Evolutionary conservation across 495 filamentous ascomycete species (phyloP), one percentile per base, ranked within the genome.

Genomic region (Parmelia sp.): DNA sequence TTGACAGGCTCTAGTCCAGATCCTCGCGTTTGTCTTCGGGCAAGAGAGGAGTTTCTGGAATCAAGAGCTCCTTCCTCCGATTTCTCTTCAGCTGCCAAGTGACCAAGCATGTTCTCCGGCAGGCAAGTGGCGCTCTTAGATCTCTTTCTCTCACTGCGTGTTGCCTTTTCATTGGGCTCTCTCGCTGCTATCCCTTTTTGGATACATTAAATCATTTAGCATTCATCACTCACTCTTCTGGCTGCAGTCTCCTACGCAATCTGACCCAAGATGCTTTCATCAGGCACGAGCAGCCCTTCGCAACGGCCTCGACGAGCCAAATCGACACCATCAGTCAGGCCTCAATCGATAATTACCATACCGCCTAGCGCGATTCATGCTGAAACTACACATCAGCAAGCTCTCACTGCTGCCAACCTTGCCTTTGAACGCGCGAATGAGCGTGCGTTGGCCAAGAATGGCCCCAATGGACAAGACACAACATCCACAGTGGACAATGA

Each of bases 351-450:
- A 27, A 27, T 40, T 40, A 60, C 65, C 33, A 51, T 64, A 62
- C 70, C 72, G 19, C 56, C 73, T 21, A 79, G 83, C 40, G 69
- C 79, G 40, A 77, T 84, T 51, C 78, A 84, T 55, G 78, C 85
- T 11, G 78, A 81, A 25, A 68, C 79, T n/a, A 82, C 83, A 15
- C 79, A 83, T 57, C 75, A 78, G 39, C 82, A 89, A 71, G 89
- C 89, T 36, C 80, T 86, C 14, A 80, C 82, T 45, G 89, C 89
- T 57, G 89, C 89, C n/a, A 78, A 78, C 31, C 74, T 80, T 65
- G 89, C 89, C 47, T 91, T 85, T 75, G 71, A 76, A 19, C 80
- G 83, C 64, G 85, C 85, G 40, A 80, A 74, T 49, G 79, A 78
- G 64, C 75, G 80, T 14, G 33, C 15, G 19, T 15, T 56, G 11